Evolutionary conservation across 441 rosid species (phyloP).

Genomic region (Rhodomyrtus psidioides): DNA sequence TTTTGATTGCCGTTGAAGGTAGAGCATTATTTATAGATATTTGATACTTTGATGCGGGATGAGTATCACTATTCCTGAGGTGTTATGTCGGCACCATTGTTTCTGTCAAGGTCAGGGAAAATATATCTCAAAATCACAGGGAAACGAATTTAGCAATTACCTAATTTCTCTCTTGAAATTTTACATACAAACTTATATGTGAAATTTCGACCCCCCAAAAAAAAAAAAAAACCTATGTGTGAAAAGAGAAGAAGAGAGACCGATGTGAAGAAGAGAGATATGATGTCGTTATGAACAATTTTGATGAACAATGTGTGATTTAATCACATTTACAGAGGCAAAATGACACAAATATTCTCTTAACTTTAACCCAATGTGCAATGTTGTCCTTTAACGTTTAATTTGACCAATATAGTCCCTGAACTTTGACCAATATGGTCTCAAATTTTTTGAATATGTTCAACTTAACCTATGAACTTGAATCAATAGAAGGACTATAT

Average conservation of each 20-base stretch:
- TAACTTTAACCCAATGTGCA: too few relatives aligned
- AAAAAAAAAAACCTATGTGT: background rate
- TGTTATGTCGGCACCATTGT: background rate
- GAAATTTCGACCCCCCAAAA: background rate
- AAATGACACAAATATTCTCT: too few relatives aligned
- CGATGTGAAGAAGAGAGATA: background rate
- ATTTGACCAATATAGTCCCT: too few relatives aligned
- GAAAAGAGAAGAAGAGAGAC: background rate
- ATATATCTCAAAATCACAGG: background rate
- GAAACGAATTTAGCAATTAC: background rate
- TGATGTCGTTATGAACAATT: background rate
- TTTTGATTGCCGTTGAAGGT: background rate
- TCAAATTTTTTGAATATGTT: too few relatives aligned
- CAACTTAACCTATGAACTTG: too few relatives aligned
- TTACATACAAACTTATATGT: background rate
- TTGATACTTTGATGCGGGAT: background rate
- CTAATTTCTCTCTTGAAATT: background rate
- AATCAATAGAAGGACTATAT: too few relatives aligned
- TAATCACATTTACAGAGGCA: too few relatives aligned
- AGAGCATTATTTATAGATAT: background rate
- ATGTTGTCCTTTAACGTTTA: too few relatives aligned
- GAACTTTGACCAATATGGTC: too few relatives aligned
- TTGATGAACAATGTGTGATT: background rate
- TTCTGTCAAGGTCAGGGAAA: rapidly evolving
- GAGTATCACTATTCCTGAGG: rapidly evolving